phyloP scores from a whole-genome alignment of 148 eudicot species.

The Camellia granthamiana region DNA sequence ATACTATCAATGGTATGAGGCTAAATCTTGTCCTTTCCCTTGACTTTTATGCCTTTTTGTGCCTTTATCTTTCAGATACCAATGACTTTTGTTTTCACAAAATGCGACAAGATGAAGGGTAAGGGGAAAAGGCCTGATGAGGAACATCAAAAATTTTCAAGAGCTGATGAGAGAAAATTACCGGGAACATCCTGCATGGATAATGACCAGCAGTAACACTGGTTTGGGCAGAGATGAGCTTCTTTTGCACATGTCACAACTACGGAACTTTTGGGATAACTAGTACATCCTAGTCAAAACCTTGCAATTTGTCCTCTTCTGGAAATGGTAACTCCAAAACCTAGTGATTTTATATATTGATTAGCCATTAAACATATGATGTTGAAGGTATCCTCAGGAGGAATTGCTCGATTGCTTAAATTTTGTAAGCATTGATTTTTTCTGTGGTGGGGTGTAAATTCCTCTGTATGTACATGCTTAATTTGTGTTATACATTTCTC shows the following conservation, averaged over 20 bases:
- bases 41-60: neutral
- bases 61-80: conserved; percentile 52
- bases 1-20: neutral
- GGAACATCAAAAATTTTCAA: conserved; percentile 62
- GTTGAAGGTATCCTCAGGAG: neutral
- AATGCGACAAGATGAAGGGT: conserved; percentile 79
- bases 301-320: neutral
- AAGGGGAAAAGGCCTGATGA: conserved; percentile 82
- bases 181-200: conserved; percentile 79
- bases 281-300: conserved; percentile 21
- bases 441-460: neutral
- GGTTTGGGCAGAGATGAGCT: conserved; percentile 92
- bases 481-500: neutral
- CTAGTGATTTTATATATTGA: neutral
- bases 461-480: neutral
- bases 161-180: conserved; percentile 58
- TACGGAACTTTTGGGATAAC: conserved; percentile 87
- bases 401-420: neutral
- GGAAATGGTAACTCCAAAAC: neutral
- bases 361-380: neutral
- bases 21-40: conserved; percentile 1
- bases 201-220: conserved; percentile 86
- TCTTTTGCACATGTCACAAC: conserved; percentile 92
- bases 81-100: conserved; percentile 86
- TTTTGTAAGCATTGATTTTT: neutral